Base-by-base conservation (phyloP, 495 filamentous ascomycete genomes). In the Xylaria cubensis region DNA sequence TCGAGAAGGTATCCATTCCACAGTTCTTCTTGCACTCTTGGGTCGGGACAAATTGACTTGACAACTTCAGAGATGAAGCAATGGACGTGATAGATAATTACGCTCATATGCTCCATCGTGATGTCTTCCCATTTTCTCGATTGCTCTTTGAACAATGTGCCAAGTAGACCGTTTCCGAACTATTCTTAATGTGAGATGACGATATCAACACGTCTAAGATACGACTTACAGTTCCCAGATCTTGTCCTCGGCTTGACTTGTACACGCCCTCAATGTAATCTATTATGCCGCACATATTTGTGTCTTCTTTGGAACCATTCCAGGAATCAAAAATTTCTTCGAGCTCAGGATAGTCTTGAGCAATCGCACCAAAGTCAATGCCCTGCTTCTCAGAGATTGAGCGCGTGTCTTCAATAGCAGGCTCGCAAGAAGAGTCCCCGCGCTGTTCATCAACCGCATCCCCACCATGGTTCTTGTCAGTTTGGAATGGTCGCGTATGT, bases 51-150 rank as follows among this genome's bases (percentile, higher is more conserved):
- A 2, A 83, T 71, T 15, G 64, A 26, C 1, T 73, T 24, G 24
- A 91, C 67, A 0, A 82, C 70, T 3, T 70, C 72, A 0, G 72
- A 36, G 36, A 88, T 88, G 72, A 88, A 91, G 4, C 29, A 67
- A 46, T 90, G 85, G 0, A 90, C 81, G 2, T 78, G 59, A 17
- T 69, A 55, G 26, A 90, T 84, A 5, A 86, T 75, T 41, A 82
- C 74, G 51, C 79, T 82, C n/a, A 88, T 79, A 67, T 90, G 87
- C 0, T 77, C 79, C 9, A 80, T 42, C 0, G 86, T 83, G 8
- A 91, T 77, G 1, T 34, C 42, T 0, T 80, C 73, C 89, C 88
- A 92, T 39, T 88, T 90, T 5, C 58, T 74, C 0, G 87, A 86
- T 72, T 92, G 88, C 46, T 88, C 82, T 41, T 83, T 85, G 77